Percentiles rank a stretch among this genome's conserved stretches.
These are phyloP conservation scores for Kwoniella bestiolae DNA, from an alignment of 768 basidiomycete genomes.

Conservation along the genomic window DNA sequence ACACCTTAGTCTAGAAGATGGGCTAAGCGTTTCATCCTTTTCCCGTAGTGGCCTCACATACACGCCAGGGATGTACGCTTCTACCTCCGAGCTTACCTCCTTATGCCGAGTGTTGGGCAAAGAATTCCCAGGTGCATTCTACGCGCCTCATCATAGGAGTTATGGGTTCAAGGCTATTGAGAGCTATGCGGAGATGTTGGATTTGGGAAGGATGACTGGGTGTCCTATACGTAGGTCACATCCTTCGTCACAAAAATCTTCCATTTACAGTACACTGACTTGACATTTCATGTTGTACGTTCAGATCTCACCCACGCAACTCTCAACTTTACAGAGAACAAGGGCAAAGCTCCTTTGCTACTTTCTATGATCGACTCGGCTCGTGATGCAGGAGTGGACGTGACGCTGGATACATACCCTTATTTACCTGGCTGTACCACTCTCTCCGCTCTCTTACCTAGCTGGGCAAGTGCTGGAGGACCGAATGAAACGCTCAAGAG, in stretches of 20 bases:
- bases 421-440: slow-evolving; percentile 55
- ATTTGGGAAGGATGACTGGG: slow-evolving; percentile 41
- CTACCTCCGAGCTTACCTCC: slow-evolving; percentile 44
- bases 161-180: slow-evolving; percentile 50
- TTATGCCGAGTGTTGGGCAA: slow-evolving; percentile 39
- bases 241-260: too few species aligned
- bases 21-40: not conserved
- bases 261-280: too few species aligned
- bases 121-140: slow-evolving; percentile 49
- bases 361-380: slow-evolving; percentile 44
- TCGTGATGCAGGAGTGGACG: slow-evolving; percentile 38
- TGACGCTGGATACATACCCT: slow-evolving; percentile 54
- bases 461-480: slow-evolving; percentile 52
- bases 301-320: slow-evolving; percentile 55
- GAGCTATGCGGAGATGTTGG: slow-evolving; percentile 52
- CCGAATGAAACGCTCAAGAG: slow-evolving; percentile 44
- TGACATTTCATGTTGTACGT: not conserved
- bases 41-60: slow-evolving; percentile 48
- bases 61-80: slow-evolving; percentile 56
- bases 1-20: too few species aligned
- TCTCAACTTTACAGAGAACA: slow-evolving; percentile 53
- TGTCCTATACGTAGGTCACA: slow-evolving; percentile 48
- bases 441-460: slow-evolving; percentile 47
- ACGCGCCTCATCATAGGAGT: slow-evolving; percentile 53
- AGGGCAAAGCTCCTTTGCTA: slow-evolving; percentile 46